Evolutionary conservation across 306 rosid genomes (phyloP), one percentile per base, ranked within the genome.

Genomic region (Begonia loranthoides): DNA sequence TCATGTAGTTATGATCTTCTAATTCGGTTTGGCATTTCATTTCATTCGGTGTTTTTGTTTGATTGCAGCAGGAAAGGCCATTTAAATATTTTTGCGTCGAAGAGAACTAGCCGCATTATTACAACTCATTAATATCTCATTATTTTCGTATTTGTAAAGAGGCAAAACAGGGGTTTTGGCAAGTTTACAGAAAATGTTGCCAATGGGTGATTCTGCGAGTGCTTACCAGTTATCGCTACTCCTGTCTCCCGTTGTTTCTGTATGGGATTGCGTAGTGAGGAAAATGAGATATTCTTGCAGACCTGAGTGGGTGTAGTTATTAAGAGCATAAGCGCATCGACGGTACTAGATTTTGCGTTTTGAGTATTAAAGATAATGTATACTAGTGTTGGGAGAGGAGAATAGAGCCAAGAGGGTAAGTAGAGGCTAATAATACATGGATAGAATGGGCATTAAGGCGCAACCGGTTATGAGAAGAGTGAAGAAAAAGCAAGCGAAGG

Each of bases 221-320:
- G 58, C 84, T 41, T 83, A 92, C 72, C 78, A 76, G 49, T 92
- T 71, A 73, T 71, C 99, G 45, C 82, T 92, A 68, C 65, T 74
- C 55, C 62, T 92, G 78, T 92, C 96, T 50, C 99, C 99, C 44
- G 82, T 86, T 72, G 93, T 92, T 67, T 92, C 99, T 41, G 79
- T 92, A 14, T 92, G 99, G 99, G 99, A 92, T 46, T 92, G 99
- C 71, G 68, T 73, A 36, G 82, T 86, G 56, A 93, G 99, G 70
- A 92, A 92, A 71, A 86, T 83, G 99, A 92, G 93, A 86, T 92
- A 92, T 57, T 92, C 94, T 58, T 92, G 67, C 78, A 80, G 83
- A 71, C 99, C 99, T 66, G 96, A 86, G 86, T 92, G 99, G 99
- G 96, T 92, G 94, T 92, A 86, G 93, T 63, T 48, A 19, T 73